phyloP scores from a whole-genome alignment of 116 monocot species.

The Posidonia oceanica region DNA sequence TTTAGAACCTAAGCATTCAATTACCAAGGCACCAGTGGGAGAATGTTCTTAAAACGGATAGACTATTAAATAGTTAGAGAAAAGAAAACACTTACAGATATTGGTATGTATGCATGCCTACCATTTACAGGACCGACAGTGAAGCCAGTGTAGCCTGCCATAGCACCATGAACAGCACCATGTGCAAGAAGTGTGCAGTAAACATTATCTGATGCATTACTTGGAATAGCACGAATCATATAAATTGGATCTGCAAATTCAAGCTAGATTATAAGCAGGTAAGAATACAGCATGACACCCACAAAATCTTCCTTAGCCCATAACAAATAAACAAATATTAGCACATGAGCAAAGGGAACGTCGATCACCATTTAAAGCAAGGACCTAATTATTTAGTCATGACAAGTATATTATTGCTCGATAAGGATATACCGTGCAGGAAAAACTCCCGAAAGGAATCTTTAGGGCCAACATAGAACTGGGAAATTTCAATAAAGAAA shows the following conservation, averaged over 20 bases:
- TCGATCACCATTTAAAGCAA: too few relatives aligned
- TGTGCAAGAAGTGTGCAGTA: slow-evolving; percentile 16
- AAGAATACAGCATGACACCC: neutral
- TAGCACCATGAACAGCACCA: slow-evolving; percentile 15
- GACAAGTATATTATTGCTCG: too few relatives aligned
- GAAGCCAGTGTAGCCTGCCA: slow-evolving; percentile 13
- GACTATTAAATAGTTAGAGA: neutral
- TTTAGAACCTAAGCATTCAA: neutral
- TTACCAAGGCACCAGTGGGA: neutral
- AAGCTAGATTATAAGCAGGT: neutral
- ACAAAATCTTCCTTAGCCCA: neutral
- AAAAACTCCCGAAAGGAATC: too few relatives aligned
- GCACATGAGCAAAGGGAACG: too few relatives aligned
- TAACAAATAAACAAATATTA: too few relatives aligned
- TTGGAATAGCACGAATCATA: slow-evolving; percentile 15
- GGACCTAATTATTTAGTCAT: too few relatives aligned
- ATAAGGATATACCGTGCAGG: too few relatives aligned
- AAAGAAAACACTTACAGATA: slow-evolving; percentile 6
- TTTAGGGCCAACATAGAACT: neutral
- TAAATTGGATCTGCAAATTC: slow-evolving; percentile 13
- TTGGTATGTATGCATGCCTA: slow-evolving; percentile 13
- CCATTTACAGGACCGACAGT: slow-evolving; percentile 13
- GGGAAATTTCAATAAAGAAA: neutral
- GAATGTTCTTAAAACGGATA: neutral
- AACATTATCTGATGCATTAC: slow-evolving; percentile 13